Percentiles rank a stretch among this genome's conserved stretches.
Evolutionary conservation across 83 land plant genomes (phyloP).

Genomic region (Larix sibirica): DNA sequence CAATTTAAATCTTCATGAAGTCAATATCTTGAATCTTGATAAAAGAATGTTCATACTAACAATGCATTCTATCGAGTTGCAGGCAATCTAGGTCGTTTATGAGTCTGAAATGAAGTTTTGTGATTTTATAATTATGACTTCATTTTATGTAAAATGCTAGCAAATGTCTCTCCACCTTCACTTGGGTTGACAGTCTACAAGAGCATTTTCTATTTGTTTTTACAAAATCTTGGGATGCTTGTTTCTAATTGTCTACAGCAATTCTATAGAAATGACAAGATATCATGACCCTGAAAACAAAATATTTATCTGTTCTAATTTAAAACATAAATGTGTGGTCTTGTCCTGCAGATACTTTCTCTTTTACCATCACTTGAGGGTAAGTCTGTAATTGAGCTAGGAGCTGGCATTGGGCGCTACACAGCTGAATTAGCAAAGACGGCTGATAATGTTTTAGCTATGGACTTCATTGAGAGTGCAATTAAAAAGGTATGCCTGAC

Average conservation of each 20-base stretch:
- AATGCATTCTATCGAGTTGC: too few species aligned
- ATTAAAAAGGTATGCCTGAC: constrained; percentile 78
- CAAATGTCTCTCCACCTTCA: not conserved
- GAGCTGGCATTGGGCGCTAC: constrained; percentile 99
- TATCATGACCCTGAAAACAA: too few species aligned
- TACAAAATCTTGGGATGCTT: not conserved
- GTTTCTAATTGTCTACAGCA: not conserved
- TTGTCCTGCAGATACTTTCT: constrained; percentile 67
- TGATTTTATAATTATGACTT: not conserved
- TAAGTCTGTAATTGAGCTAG: constrained; percentile 85
- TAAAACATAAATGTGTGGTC: not conserved
- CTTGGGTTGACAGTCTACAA: not conserved
- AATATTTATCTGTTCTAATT: not conserved
- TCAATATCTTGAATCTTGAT: not conserved
- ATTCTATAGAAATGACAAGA: not conserved
- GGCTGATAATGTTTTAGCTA: constrained; percentile 78
- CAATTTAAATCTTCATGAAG: not conserved
- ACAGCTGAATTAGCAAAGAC: constrained; percentile 91
- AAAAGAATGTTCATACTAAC: too few species aligned
- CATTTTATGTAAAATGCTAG: not conserved
- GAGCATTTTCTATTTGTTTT: not conserved
- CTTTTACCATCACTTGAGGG: constrained; percentile 76
- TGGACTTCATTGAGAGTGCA: constrained; percentile 92
- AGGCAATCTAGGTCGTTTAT: too few species aligned
- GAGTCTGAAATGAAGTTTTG: too few species aligned